Conservation (phyloP, 2,329 filamentous ascomycete species). For the Xylariales sp. region DNA sequence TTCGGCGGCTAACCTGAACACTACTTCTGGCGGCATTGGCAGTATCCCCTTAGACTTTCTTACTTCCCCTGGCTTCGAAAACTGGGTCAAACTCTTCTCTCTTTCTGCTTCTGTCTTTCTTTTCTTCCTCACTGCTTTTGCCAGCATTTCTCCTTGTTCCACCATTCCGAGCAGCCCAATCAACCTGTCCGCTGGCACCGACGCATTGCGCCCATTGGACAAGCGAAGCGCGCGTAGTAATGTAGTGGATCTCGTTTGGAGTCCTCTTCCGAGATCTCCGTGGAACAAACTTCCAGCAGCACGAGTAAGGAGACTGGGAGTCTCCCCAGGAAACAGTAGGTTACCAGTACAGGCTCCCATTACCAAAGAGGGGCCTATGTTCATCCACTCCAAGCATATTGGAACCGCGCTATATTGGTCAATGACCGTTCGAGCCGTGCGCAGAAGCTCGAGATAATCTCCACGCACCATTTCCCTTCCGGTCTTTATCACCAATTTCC, state of each 20-base stretch:
- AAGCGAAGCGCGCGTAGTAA: background rate
- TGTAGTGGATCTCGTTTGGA: background rate
- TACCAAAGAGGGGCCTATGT: background rate
- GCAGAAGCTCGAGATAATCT: background rate
- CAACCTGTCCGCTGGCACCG: background rate
- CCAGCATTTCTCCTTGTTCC: background rate
- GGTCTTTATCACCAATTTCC: background rate
- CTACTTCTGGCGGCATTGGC: background rate
- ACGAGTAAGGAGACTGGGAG: conserved; percentile 1
- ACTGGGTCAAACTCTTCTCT: too few species aligned
- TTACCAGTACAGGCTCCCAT: background rate
- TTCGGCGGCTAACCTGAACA: background rate
- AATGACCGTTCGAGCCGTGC: background rate
- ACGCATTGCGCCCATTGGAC: background rate
- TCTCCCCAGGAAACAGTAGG: background rate
- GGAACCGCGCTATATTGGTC: background rate
- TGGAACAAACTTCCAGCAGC: background rate
- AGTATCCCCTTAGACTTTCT: too few species aligned
- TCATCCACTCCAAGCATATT: conserved; percentile 1
- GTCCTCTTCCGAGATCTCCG: background rate
- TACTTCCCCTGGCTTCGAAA: too few species aligned
- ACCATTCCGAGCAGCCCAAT: conserved; percentile 1
- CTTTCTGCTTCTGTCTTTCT: too few species aligned
- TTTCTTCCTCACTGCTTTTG: too few species aligned
- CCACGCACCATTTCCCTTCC: background rate